These are phyloP conservation scores for Salinomyces thailandicus DNA, from an alignment of 2,329 filamentous ascomycete species.

Conservation along the genomic window DNA sequence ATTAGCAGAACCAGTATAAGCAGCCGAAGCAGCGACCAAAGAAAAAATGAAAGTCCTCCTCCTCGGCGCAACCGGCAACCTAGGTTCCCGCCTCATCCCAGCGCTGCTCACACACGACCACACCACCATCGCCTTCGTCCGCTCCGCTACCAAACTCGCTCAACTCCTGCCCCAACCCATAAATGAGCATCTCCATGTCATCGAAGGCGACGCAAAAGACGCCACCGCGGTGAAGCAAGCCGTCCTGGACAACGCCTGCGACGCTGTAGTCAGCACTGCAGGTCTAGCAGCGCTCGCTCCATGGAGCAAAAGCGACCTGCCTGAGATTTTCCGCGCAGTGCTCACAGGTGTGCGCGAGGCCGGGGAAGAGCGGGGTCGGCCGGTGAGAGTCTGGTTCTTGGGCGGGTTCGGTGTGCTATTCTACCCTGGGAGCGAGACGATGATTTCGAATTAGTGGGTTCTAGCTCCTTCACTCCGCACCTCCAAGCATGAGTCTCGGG, in stretches of 20 bases:
- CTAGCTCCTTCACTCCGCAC: no score
- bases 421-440: constrained; percentile 26
- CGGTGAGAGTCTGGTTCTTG: constrained; percentile 32
- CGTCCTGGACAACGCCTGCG: constrained; percentile 28
- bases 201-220: constrained; percentile 32
- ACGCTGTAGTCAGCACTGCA: constrained; percentile 33
- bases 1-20: no score
- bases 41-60: constrained; percentile 1
- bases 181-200: constrained; percentile 24
- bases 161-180: constrained; percentile 26
- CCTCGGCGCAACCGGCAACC: background rate
- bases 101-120: constrained; percentile 27
- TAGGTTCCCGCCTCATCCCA: constrained; percentile 1
- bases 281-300: constrained; percentile 30
- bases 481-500: no score
- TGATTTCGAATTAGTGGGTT: constrained; percentile 28
- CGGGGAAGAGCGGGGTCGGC: constrained; percentile 24
- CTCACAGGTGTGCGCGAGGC: constrained; percentile 27
- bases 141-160: constrained; percentile 30
- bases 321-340: constrained; percentile 29
- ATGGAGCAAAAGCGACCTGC: constrained; percentile 29
- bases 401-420: constrained; percentile 28
- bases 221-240: constrained; percentile 25
- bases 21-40: background rate
- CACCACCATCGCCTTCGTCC: constrained; percentile 31